These are phyloP conservation scores for Sugiyamaella mastotermitis DNA, from an alignment of 805 yeast species.

Conservation along the genomic window DNA sequence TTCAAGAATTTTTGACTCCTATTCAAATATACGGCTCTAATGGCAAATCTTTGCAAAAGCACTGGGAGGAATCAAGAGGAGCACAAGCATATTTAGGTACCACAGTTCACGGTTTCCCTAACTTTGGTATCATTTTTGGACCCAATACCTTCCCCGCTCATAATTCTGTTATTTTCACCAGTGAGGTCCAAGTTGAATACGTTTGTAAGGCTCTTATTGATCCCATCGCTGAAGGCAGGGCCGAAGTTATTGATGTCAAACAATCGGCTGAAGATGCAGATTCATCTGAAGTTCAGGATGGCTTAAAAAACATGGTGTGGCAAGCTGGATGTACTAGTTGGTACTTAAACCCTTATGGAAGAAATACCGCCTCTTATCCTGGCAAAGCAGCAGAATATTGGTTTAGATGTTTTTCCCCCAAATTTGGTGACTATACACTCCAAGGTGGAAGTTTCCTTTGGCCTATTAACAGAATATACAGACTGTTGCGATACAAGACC, in stretches of 20 bases:
- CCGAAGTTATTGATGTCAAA: slow-evolving; percentile 12
- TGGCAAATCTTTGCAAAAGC: slow-evolving; percentile 8
- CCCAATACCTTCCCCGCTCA: slow-evolving; percentile 20
- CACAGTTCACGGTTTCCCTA: slow-evolving; percentile 19
- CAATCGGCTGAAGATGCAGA: slow-evolving; percentile 12
- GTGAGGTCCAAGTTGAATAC: slow-evolving; percentile 16
- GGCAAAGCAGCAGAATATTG: background rate
- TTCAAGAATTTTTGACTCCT: slow-evolving; percentile 16
- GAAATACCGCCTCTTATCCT: slow-evolving; percentile 8
- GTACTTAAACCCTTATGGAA: slow-evolving; percentile 13
- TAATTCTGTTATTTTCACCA: slow-evolving; percentile 16
- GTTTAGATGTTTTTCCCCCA: background rate
- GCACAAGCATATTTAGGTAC: slow-evolving; percentile 19
- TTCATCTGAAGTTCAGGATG: slow-evolving; percentile 5
- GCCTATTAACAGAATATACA: too few species aligned
- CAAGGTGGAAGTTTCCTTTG: too few species aligned
- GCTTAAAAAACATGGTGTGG: slow-evolving; percentile 10
- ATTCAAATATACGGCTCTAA: slow-evolving; percentile 12
- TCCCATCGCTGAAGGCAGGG: slow-evolving; percentile 9
- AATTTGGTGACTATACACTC: background rate
- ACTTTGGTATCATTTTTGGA: slow-evolving; percentile 18
- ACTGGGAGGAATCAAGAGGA: slow-evolving; percentile 18
- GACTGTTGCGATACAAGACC: too few species aligned
- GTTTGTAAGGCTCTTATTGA: slow-evolving; percentile 11
- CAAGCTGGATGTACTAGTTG: slow-evolving; percentile 13